These are phyloP conservation scores for Claviceps sp. DNA, from an alignment of 2,329 filamentous ascomycete genomes.

Conservation along the genomic window DNA sequence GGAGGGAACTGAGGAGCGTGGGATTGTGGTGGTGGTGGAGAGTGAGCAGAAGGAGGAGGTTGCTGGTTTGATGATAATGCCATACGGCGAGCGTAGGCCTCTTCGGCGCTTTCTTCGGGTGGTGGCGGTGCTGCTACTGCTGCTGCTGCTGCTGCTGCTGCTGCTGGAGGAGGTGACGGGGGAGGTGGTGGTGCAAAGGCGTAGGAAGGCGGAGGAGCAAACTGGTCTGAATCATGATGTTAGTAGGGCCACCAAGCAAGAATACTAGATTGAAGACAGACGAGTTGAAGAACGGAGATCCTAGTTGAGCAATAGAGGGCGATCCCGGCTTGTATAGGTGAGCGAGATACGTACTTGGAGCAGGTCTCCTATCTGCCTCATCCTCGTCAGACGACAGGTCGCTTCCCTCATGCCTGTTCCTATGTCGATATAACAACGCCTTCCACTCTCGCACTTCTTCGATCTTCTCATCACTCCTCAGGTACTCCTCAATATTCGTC, in stretches of 20 bases:
- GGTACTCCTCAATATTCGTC: constrained; percentile 74
- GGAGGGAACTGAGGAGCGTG: constrained; percentile 25
- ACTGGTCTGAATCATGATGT: constrained; percentile 31
- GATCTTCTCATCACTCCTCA: constrained; percentile 71
- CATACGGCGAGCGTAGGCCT: constrained; percentile 52
- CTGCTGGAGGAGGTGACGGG: constrained; percentile 19
- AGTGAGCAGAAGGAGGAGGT: constrained; percentile 20
- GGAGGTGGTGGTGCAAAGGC: constrained; percentile 37
- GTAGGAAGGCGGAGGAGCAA: constrained; percentile 45
- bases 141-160: constrained; percentile 19
- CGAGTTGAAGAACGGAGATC: neutral
- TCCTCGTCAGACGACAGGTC: constrained; percentile 29
- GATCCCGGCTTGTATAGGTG: too few relatives aligned
- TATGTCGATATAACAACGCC: constrained; percentile 60
- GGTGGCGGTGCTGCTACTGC: constrained; percentile 28
- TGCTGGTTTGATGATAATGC: constrained; percentile 36
- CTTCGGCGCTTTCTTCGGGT: constrained; percentile 52
- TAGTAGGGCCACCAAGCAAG: neutral
- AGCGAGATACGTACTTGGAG: constrained; percentile 20
- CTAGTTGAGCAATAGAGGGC: too few relatives aligned
- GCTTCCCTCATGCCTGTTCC: constrained; percentile 29
- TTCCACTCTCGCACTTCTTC: constrained; percentile 78
- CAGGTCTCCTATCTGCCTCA: constrained; percentile 16
- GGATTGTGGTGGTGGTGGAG: constrained; percentile 12
- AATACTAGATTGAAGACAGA: too few relatives aligned